Conservation (phyloP, 139 green algal species). For the Yamagishiella unicocca region DNA sequence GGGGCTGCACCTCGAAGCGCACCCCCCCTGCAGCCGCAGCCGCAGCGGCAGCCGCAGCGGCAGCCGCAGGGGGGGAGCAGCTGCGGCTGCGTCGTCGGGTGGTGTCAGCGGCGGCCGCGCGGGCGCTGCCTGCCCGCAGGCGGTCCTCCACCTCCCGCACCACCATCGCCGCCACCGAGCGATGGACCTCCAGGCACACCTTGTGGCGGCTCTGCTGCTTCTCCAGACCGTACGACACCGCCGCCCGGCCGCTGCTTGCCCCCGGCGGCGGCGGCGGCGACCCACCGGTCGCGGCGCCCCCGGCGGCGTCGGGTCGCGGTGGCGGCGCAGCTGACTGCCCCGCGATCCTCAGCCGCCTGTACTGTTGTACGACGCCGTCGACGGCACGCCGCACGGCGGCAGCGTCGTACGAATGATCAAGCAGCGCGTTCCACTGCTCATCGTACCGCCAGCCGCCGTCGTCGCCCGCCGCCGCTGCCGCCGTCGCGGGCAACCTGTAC, state of each 20-base stretch:
- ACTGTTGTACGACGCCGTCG: neutral
- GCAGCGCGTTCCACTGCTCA: neutral
- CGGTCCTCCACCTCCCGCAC: neutral
- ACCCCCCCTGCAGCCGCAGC: neutral
- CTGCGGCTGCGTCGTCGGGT: neutral
- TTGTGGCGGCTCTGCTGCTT: constrained; percentile 14
- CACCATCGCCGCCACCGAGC: neutral
- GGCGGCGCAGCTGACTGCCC: neutral
- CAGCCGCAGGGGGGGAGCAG: neutral
- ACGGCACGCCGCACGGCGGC: neutral
- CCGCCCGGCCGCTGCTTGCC: neutral
- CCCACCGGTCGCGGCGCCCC: neutral
- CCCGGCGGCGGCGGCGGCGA: neutral
- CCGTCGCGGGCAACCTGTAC: constrained; percentile 11
- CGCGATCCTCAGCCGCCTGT: neutral
- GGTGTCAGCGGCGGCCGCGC: neutral
- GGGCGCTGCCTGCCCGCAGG: neutral
- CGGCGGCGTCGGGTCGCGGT: no score
- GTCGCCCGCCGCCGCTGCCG: neutral
- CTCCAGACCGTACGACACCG: neutral
- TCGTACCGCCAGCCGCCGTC: neutral
- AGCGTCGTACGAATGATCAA: constrained; percentile 14
- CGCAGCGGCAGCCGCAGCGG: neutral
- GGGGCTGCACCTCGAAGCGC: constrained; percentile 2
- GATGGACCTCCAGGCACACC: constrained; percentile 22